These are phyloP conservation scores for Penicillium sp. DNA, from an alignment of 2,329 filamentous ascomycete genomes.

Conservation along the genomic window DNA sequence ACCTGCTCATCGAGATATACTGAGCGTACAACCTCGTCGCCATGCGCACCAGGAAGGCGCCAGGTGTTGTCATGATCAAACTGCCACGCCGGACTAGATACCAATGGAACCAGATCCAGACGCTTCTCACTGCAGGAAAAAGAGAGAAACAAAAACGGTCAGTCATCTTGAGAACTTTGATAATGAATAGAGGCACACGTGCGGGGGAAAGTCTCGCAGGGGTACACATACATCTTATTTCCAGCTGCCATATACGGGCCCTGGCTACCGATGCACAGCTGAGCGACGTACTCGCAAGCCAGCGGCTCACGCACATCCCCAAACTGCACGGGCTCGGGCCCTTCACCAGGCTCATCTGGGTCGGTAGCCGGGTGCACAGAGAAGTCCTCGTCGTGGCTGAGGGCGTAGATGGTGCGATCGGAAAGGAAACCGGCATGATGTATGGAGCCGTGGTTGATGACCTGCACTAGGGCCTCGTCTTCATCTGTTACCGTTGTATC, in stretches of 20 bases:
- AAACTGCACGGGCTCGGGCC: conserved; percentile 53
- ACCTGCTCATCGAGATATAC: conserved; percentile 51
- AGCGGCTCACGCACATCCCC: conserved; percentile 61
- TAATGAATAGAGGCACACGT: not conserved
- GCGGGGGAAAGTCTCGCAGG: not conserved
- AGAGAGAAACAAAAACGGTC: not conserved
- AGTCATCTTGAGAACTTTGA: conserved; percentile 2
- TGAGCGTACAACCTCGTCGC: conserved; percentile 53
- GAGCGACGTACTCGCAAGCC: conserved; percentile 63
- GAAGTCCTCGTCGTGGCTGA: conserved; percentile 66
- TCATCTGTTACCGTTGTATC: conserved; percentile 61
- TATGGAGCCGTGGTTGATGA: conserved; percentile 66
- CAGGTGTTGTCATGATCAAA: conserved; percentile 46
- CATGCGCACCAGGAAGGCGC: conserved; percentile 52
- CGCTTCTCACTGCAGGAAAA: conserved; percentile 37
- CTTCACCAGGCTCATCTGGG: conserved; percentile 52
- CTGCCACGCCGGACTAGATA: conserved; percentile 40
- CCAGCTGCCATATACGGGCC: conserved; percentile 53
- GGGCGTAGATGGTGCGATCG: conserved; percentile 57
- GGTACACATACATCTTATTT: conserved; percentile 51
- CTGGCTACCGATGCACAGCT: conserved; percentile 52
- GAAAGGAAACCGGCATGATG: conserved; percentile 65
- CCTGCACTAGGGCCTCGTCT: conserved; percentile 65
- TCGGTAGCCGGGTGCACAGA: conserved; percentile 60
- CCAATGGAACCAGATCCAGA: conserved; percentile 49